These are phyloP conservation scores for Penicillium janthinellum DNA, from an alignment of 2,329 filamentous ascomycete species.

Conservation along the genomic window DNA sequence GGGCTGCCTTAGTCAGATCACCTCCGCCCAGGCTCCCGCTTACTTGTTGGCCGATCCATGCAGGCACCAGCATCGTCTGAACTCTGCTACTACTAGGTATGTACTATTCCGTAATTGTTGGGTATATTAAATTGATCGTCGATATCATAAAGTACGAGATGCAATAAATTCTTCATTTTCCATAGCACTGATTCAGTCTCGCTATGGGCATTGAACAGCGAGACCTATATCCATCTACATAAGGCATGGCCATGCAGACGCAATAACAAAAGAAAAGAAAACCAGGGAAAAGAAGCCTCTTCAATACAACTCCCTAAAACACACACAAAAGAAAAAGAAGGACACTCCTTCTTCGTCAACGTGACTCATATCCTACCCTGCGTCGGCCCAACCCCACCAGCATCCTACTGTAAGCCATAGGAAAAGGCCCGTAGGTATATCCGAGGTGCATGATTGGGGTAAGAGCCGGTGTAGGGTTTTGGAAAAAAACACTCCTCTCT, in stretches of 20 bases:
- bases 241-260: slow-evolving; percentile 23
- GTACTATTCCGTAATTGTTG: not conserved
- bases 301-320: slow-evolving; percentile 38
- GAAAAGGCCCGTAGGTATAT: slow-evolving; percentile 6
- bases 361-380: slow-evolving; percentile 27
- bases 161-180: slow-evolving; percentile 11
- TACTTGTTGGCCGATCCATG: not conserved
- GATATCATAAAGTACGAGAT: slow-evolving; percentile 3
- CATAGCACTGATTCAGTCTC: not conserved
- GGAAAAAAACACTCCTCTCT: slow-evolving; percentile 30
- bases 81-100: not conserved
- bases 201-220: slow-evolving; percentile 22
- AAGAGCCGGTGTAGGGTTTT: slow-evolving; percentile 21
- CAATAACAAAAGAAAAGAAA: slow-evolving; percentile 18
- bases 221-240: slow-evolving; percentile 30
- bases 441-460: slow-evolving; percentile 19
- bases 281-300: slow-evolving; percentile 27
- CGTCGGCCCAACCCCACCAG: slow-evolving; percentile 10
- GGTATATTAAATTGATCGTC: not conserved
- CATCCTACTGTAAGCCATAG: slow-evolving; percentile 3
- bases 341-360: slow-evolving; percentile 32
- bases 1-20: slow-evolving; percentile 29
- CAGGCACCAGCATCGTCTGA: not conserved
- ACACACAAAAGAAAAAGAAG: slow-evolving; percentile 32
- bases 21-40: not conserved